Evolutionary conservation across 2,329 filamentous ascomycete genomes (phyloP), one percentile per base, ranked within the genome.

Genomic region (Phaeophleospora eucalypticola): DNA sequence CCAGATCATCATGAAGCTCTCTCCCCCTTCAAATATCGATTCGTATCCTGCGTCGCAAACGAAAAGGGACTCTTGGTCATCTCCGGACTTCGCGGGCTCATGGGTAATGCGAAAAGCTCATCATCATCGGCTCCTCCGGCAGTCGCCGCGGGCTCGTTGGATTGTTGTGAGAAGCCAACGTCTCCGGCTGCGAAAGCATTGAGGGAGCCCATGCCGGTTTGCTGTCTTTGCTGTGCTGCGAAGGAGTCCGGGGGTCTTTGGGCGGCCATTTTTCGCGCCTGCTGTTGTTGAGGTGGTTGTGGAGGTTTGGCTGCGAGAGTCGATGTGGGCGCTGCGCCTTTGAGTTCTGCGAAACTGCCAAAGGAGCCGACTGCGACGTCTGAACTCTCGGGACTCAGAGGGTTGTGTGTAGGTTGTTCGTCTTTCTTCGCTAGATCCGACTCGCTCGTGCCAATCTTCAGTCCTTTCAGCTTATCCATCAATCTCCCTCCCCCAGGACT

Each of bases 31-130:
- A 61, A 17, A 39, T 68, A 67, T 24, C 52, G 51, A 52, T 53
- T 57, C 34, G 63, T 69, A 51, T 74, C 71, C 36, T 64, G 59
- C n/a, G 65, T 65, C 2, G 52, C 58, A 63, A 83, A 80, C 3
- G 78, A 80, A 62, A 95, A 96, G 0, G 89, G 89, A 62, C 87
- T 90, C 58, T 83, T 87, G 43, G 83, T 82, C 75, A 93, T 89
- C 57, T 94, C 89, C 0, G 89, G 89, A 59, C 87, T 90, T 41
- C 89, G 77, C 1, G 89, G 89, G 60, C 87, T 91, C 70, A 95
- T 81, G 1, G 88, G 89, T 43, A 95, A 77, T 0, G 89, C 89
- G 63, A 96, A 96, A 2, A 95, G 74, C 34, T 87, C 90, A 48
- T 95, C 40, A 48, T 56, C 32, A 48, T 70, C 61, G 16, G 29